Base-by-base conservation (phyloP, 371 early-diverging fungal species). In the Batrachochytrium dendrobatidis region DNA sequence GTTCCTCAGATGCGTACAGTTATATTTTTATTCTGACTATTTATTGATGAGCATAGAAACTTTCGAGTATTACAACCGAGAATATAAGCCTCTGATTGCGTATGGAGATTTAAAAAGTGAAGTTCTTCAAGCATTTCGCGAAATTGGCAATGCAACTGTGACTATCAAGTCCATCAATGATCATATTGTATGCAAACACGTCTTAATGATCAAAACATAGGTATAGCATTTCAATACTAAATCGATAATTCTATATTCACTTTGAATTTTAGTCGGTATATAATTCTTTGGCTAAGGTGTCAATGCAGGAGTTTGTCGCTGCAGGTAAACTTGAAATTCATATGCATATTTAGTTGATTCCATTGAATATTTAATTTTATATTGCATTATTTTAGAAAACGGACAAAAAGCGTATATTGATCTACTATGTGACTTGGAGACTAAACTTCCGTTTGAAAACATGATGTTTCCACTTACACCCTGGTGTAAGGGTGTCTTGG, bases 41-140 rank as follows among this genome's bases (percentile, higher is more conserved):
- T 15, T 54, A 20, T 5, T 45, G 24, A 6, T 25, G 20, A n/a
- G 28, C 15, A 29, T 15, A 63, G 67, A 56, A 33, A 30, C 54
- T 2, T 68, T 48, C 49, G 69, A 68, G 24, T 65, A 53, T 46
- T 73, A 73, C 32, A 15, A 32, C 12, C 59, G 60, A 1, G 64
- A 52, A 10, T 58, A 70, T 25, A 61, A 59, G 43, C 67, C 74
- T 15, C 43, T 77, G 49, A 18, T 73, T 6, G 46, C 61, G 10
- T 74, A 74, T 56, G 50, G 53, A 24, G 68, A 67, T 43, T 61
- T 77, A 5, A 68, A 67, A 34, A 45, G 68, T 20, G 72, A 72
- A 24, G 74, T 80, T 3, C 57, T 74, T 2, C 74, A 78, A 53
- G 67, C 65, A 0, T 74, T 80, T 45, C 61, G 75, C 20, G 73